Percentiles rank a stretch among this genome's conserved stretches.
phyloP scores from a whole-genome alignment of 75 land plant species.

The Pinus tabuliformis region DNA sequence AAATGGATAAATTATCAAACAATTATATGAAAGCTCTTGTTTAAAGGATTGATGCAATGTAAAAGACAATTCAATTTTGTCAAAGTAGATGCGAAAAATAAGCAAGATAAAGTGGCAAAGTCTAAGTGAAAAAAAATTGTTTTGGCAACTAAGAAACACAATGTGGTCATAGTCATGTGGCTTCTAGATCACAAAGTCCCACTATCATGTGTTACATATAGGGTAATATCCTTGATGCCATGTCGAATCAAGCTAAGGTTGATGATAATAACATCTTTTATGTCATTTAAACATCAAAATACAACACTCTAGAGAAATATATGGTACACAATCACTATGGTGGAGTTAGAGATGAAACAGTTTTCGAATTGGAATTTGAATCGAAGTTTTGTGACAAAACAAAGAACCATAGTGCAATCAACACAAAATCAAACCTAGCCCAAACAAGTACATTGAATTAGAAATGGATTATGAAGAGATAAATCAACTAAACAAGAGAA shows the following conservation, averaged over 20 bases:
- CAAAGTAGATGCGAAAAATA: no score
- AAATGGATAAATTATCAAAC: no score
- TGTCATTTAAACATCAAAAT: conserved; percentile 81
- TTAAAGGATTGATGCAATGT: no score
- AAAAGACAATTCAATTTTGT: no score
- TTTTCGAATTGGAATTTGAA: conserved; percentile 48
- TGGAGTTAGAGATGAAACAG: conserved; percentile 77
- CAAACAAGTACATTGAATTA: conserved; percentile 75
- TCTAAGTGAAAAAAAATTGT: neutral
- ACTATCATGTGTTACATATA: conserved; percentile 22
- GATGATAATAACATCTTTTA: conserved; percentile 89
- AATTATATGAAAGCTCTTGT: no score
- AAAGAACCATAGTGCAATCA: conserved; percentile 65
- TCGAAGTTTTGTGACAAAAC: conserved; percentile 80
- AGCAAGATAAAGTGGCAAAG: no score
- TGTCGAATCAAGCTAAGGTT: conserved; percentile 93
- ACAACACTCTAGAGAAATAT: conserved; percentile 53
- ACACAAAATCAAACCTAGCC: conserved; percentile 41
- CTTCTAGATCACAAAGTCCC: no score
- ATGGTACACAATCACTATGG: conserved; percentile 88
- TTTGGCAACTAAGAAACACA: no score
- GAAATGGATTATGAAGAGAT: conserved; percentile 84
- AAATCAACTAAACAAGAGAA: neutral
- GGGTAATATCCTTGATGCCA: conserved; percentile 89
- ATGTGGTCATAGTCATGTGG: no score